Evolutionary conservation across 73 alveolate species (phyloP).

Genomic region (Tetrahymena elliotti): DNA sequence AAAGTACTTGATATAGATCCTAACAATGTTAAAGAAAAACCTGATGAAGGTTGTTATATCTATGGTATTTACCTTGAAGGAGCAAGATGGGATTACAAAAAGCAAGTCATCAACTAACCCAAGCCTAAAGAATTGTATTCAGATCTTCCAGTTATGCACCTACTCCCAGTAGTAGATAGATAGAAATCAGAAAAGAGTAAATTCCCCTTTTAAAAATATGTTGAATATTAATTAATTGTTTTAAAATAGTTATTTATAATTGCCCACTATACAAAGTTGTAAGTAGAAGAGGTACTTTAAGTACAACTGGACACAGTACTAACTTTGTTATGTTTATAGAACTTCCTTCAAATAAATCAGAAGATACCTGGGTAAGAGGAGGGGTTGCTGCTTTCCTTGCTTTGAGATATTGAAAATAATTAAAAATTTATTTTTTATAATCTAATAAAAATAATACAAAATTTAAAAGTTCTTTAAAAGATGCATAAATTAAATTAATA

Average conservation of each 20-base stretch:
- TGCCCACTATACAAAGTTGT: slow-evolving; percentile 98
- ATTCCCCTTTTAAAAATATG: not conserved
- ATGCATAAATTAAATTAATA: not conserved
- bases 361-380: slow-evolving; percentile 98
- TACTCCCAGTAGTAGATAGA: slow-evolving; percentile 4
- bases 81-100: slow-evolving; percentile 79
- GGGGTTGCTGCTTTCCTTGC: slow-evolving; percentile 99
- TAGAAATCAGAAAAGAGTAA: slow-evolving; percentile 50
- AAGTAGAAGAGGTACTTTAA: slow-evolving; percentile 94
- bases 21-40: slow-evolving; percentile 79
- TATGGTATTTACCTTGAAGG: slow-evolving; percentile 77
- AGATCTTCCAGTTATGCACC: slow-evolving; percentile 61
- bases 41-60: slow-evolving; percentile 88
- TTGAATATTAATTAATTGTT: not conserved
- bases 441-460: not conserved
- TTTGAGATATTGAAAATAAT: slow-evolving; percentile 76
- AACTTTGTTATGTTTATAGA: slow-evolving; percentile 97
- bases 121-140: slow-evolving; percentile 69
- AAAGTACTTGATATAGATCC: slow-evolving; percentile 74
- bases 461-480: not conserved
- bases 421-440: not conserved
- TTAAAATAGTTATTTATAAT: slow-evolving; percentile 49
- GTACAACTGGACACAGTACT: slow-evolving; percentile 97
- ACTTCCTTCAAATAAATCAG: slow-evolving; percentile 87
- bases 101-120: slow-evolving; percentile 64